Evolutionary conservation across 2,329 filamentous ascomycete genomes (phyloP), one percentile per base, ranked within the genome.

Genomic region (Phyllosticta capitalensis): DNA sequence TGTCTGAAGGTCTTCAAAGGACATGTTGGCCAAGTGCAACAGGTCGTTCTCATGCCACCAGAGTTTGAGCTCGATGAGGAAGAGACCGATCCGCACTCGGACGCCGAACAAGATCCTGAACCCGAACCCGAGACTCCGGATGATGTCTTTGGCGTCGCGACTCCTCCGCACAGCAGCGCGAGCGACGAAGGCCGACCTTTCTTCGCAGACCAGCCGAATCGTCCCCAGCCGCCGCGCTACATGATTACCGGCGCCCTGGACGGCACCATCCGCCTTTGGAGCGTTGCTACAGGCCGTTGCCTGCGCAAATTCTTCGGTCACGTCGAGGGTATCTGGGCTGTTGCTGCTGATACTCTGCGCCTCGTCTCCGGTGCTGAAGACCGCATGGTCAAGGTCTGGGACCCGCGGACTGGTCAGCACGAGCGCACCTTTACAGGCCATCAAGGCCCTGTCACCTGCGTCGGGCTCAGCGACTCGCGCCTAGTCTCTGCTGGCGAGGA

Each of bases 261-360:
- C 72, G 88, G 87, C 60, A 96, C 91, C 0, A 89, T 97, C 63
- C 87, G 92, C 10, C 81, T 97, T 20, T 99, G 94, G 92, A 90
- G 96, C 70, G 89, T 91, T 1, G 83, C 82, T 5, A 88, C 88
- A 0, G 90, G 90, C 45, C 84, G 84, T 63, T 96, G 90, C 67
- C 80, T 96, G 33, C 88, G 90, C 63, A 95, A 90, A 30, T 95
- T 96, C 78, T 99, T 97, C 70, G 94, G 94, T 0, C 94, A 99
- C 68, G 83, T 99, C 21, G 94, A 99, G 72, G 94, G 94, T 30
- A 88, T 99, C 20, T 99, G 94, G 94, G 88, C 89, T 5, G 80
- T 99, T 2, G 90, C 89, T 0, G 92, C 89, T 2, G 92, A 97
- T 73, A 92, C 88, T 0, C 77, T 97, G 20, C 85, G 94, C 10